Base-by-base conservation (phyloP, 2,329 filamentous ascomycete genomes). In the Purpureocillium lavendulum region DNA sequence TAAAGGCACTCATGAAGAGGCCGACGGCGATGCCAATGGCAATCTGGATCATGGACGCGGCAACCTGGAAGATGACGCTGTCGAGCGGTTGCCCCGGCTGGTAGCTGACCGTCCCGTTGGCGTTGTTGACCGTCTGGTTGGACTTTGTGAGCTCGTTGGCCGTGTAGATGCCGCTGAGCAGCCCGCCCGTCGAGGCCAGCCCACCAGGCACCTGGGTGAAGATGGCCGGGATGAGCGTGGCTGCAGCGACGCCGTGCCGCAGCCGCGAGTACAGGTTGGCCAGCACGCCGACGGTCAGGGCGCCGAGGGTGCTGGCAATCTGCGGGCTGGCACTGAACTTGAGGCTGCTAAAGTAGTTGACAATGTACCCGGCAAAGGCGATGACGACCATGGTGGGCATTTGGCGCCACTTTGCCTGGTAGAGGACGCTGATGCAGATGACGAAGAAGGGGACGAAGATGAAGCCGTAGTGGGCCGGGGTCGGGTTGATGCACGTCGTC, bases 341-440 rank as follows among this genome's bases (percentile, higher is more conserved):
- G 17, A 71, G 65, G 13, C 75, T 73, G 35, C 75, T 79, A 62
- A 84, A 88, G 61, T 77, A 87, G 55, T 84, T 89, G 49, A 87
- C 81, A 3, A 86, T 61, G 55, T 88, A 90, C 3, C 86, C 86
- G 1, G 75, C 70, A 41, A 84, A 75, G 2, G 84, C 77, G 40
- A 92, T 86, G 35, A 80, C 30, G 2, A 86, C 62, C 84, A 90
- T 90, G 38, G 84, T 69, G 0, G 86, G 86, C 49, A 82, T 77
- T 56, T 92, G 86, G 49, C 79, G 84, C 76, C 79, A 87, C 58
- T 87, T 87, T 30, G 83, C 85, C 50, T 89, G 84, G 56, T 89
- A 89, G 56, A 89, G 78, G 41, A 88, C 66, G 35, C 82, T 78
- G 30, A 90, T 71, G 51, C 81, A 86, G 21, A 87, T 54, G 8